Conservation (phyloP, 78 protist species). For the Diacronema lutheri region DNA sequence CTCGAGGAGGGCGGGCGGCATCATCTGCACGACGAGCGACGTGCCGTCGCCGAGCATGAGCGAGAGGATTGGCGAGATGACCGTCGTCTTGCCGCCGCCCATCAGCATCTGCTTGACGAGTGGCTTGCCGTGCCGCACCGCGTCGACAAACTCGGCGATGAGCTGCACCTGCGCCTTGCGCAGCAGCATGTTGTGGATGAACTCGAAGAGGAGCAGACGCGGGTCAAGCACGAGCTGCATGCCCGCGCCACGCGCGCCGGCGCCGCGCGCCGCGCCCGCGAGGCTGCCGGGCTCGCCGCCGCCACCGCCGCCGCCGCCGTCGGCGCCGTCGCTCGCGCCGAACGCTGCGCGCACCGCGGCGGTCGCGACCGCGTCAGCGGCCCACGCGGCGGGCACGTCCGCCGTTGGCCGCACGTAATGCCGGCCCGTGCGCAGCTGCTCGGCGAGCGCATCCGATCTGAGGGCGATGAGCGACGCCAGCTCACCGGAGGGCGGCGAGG, state of each 20-base stretch:
- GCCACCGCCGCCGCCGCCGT: no score
- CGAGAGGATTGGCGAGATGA: slow-evolving; percentile 54
- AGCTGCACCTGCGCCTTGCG: slow-evolving; percentile 39
- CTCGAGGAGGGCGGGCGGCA: slow-evolving; percentile 66
- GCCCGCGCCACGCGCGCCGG: not conserved
- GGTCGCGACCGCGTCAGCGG: no score
- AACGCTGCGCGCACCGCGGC: no score
- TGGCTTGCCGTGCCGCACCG: not conserved
- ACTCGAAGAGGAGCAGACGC: slow-evolving; percentile 57
- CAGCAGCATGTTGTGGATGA: slow-evolving; percentile 56
- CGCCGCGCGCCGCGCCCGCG: not conserved
- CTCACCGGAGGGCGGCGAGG: not conserved
- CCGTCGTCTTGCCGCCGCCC: slow-evolving; percentile 75
- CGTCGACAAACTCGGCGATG: not conserved
- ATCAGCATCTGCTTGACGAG: slow-evolving; percentile 67
- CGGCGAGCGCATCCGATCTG: not conserved
- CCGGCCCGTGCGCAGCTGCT: not conserved
- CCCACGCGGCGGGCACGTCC: no score
- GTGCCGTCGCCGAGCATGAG: slow-evolving; percentile 50
- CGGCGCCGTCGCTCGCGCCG: not conserved
- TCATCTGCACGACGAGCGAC: slow-evolving; percentile 35
- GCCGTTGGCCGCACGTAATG: not conserved
- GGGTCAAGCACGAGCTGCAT: slow-evolving; percentile 36
- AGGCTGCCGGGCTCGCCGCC: no score
- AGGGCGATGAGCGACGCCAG: not conserved